A percentile compares a stretch with the other conserved stretches of the same genome.
phyloP scores from a whole-genome alignment of 2,329 filamentous ascomycete species.

The Plectosphaerella plurivora region DNA sequence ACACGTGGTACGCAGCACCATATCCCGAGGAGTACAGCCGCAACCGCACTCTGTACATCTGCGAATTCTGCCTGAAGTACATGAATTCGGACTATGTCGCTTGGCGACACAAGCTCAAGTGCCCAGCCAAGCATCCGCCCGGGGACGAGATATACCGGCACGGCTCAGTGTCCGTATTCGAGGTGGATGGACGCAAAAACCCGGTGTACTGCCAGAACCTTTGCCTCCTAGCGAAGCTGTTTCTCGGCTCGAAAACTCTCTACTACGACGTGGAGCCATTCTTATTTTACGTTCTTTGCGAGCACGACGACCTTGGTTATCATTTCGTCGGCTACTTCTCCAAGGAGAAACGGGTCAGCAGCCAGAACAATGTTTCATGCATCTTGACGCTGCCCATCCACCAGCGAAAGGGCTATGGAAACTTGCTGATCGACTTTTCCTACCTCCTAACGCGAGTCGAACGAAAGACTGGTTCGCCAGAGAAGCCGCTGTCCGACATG shows the following conservation, averaged over 20 bases:
- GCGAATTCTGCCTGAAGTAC: conserved; percentile 98
- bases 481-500: conserved; percentile 98
- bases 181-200: conserved; percentile 95
- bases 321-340: conserved; percentile 99
- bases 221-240: conserved; percentile 91
- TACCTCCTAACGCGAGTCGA: conserved; percentile 93
- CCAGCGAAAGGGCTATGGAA: conserved; percentile 94
- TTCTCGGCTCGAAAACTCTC: conserved; percentile 95
- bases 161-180: conserved; percentile 87
- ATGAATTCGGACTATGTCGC: conserved; percentile 99
- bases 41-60: conserved; percentile 96
- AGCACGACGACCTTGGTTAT: conserved; percentile 85
- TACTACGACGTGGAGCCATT: conserved; percentile 99
- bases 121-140: conserved; percentile 91
- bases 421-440: conserved; percentile 95
- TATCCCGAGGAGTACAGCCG: conserved; percentile 98
- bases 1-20: conserved; percentile 97
- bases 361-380: conserved; percentile 95
- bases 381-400: conserved; percentile 95
- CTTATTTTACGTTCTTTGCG: conserved; percentile 94
- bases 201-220: conserved; percentile 98
- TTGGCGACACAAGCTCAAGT: conserved; percentile 97
- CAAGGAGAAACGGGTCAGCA: conserved; percentile 93
- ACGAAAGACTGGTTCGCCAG: conserved; percentile 88
- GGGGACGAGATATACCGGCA: conserved; percentile 97